A percentile compares a stretch with the other conserved stretches of the same genome.
phyloP scores from a whole-genome alignment of 2,329 filamentous ascomycete species.

The Aspergillus sp. region DNA sequence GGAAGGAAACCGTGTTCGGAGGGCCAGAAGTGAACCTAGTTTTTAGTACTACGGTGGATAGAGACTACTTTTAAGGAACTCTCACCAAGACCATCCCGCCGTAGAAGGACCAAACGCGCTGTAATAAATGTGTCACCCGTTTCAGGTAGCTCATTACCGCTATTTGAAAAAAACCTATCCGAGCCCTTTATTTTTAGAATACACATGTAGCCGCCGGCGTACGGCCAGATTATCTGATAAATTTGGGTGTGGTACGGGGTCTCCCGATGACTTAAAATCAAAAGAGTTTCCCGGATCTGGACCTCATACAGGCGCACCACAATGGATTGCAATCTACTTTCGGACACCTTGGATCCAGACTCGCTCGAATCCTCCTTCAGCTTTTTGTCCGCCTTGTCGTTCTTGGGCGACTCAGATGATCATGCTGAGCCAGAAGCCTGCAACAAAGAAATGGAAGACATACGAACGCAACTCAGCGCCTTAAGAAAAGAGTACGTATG shows the following conservation, averaged over 20 bases:
- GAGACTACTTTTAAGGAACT: not conserved
- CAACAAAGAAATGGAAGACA: not conserved
- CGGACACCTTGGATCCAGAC: not conserved
- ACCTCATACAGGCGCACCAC: not conserved
- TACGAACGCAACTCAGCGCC: not conserved
- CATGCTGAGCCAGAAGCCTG: not conserved
- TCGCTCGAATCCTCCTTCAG: not conserved
- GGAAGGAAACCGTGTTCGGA: not conserved
- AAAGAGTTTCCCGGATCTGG: not conserved
- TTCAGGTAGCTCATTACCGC: not conserved
- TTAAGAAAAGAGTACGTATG: not conserved
- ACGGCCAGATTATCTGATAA: not conserved
- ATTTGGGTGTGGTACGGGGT: not conserved
- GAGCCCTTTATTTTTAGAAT: not conserved
- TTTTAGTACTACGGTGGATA: not conserved
- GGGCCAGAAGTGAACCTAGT: not conserved
- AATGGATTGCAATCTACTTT: not conserved
- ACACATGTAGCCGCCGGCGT: not conserved
- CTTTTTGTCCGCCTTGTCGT: not conserved
- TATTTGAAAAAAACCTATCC: not conserved
- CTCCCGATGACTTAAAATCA: not conserved
- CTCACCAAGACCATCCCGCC: not conserved
- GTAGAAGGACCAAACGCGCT: not conserved
- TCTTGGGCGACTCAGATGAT: not conserved
- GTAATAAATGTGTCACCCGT: too few species aligned